These are phyloP conservation scores for Podaxis rugospora DNA, from an alignment of 768 basidiomycete genomes.

Conservation along the genomic window DNA sequence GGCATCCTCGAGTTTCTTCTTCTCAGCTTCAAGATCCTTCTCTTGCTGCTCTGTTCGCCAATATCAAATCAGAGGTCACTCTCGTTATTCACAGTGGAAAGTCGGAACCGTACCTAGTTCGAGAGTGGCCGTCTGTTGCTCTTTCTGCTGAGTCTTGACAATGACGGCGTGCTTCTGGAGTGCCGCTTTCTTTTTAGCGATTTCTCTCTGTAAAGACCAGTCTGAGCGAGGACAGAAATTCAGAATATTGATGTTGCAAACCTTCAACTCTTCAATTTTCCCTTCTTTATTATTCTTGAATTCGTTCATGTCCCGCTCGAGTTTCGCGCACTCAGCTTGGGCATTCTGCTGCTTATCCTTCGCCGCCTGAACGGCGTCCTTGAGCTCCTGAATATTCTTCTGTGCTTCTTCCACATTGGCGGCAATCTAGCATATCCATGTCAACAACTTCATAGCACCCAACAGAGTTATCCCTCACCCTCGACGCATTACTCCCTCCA, in stretches of 20 bases:
- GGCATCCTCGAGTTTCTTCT: constrained; percentile 37
- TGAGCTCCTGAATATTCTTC: constrained; percentile 54
- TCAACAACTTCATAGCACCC: not conserved
- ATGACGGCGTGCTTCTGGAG: constrained; percentile 76
- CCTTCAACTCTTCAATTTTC: constrained; percentile 92
- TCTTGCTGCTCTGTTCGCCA: constrained; percentile 68
- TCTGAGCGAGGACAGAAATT: not conserved
- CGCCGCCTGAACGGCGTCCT: constrained; percentile 54
- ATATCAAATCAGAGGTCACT: not conserved
- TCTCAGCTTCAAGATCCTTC: constrained; percentile 58
- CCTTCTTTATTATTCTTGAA: constrained; percentile 99
- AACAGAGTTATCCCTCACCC: constrained; percentile 44
- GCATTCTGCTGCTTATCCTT: constrained; percentile 76
- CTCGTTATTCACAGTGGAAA: no score
- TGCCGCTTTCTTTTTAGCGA: constrained; percentile 66
- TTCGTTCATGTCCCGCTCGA: constrained; percentile 96
- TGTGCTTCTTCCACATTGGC: constrained; percentile 75
- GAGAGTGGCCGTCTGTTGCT: constrained; percentile 79
- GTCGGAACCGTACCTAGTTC: constrained; percentile 62
- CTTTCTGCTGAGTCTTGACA: constrained; percentile 87
- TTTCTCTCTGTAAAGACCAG: not conserved
- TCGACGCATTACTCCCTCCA: constrained; percentile 82
- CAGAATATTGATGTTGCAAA: constrained; percentile 22
- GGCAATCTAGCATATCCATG: constrained; percentile 50
- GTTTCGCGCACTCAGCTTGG: constrained; percentile 72